Evolutionary conservation across 768 basidiomycete genomes (phyloP), one percentile per base, ranked within the genome.

Genomic region (Amanita pallidorosea): DNA sequence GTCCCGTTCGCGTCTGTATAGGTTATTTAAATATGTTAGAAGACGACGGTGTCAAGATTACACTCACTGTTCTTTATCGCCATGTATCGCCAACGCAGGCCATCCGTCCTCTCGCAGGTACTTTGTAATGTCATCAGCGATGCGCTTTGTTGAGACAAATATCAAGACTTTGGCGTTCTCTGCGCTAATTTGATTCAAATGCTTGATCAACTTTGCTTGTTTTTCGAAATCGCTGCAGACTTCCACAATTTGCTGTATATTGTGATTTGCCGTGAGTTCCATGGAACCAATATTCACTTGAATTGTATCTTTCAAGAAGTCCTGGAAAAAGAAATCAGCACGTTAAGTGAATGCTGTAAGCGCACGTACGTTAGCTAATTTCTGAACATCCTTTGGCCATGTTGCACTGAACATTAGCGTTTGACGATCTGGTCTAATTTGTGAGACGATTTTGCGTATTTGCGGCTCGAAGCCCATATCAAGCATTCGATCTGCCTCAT

Each of bases 401-500:
- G 96, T 99, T 11, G 96, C 96, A 49, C 92, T 96, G 76, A 99
- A 99, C 84, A 99, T 96, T 57, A 98, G 77, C 1, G 96, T 99
- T 64, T 99, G 96, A 61, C 96, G 81, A 72, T 99, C 96, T 38
- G 96, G 96, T 36, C 96, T 83, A 62, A 99, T 94, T 68, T 99
- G 96, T 58, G 84, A 75, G 57, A 98, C 89, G 57, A 99, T 97
- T 72, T 98, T 98, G 63, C 94, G 79, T 64, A 99, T 98, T 67
- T 99, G 96, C 48, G 96, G 96, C 71, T 99, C 96, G 72, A 99
- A 99, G 76, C 96, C 96, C 96, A 99, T 99, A 74, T 99, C 96
- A 56, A 99, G 79, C 96, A 99, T 99, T 62, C 96, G 90, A 73
- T 99, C 96, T 41, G 96, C 96, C 68, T 99, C 96, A 62, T 99